phyloP scores from a whole-genome alignment of 768 basidiomycete species.

The Russula foetens region DNA sequence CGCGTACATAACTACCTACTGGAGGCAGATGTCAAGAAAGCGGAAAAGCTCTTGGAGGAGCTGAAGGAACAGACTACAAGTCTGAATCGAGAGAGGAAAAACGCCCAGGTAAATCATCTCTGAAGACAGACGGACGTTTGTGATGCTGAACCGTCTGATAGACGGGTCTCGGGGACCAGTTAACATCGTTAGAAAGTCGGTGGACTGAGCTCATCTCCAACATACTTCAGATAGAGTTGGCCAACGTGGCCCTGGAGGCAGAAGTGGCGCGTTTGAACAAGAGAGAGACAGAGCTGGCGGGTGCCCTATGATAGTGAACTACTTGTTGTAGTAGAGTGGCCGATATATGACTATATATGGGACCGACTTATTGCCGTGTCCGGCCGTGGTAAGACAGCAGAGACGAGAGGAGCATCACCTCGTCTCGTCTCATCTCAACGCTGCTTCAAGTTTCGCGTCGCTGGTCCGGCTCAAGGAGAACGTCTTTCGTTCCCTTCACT shows the following conservation, averaged over 20 bases:
- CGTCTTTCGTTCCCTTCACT: neutral
- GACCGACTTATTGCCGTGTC: neutral
- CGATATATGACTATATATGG: conserved; percentile 7
- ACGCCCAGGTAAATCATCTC: conserved; percentile 52
- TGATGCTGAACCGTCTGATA: conserved; percentile 26
- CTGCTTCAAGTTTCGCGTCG: conserved; percentile 6
- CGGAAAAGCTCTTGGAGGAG: conserved; percentile 68
- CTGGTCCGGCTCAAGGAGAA: neutral
- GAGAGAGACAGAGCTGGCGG: conserved; percentile 54
- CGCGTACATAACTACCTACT: conserved; percentile 84
- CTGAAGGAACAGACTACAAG: conserved; percentile 72
- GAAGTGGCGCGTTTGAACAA: conserved; percentile 59
- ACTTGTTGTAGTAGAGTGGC: neutral
- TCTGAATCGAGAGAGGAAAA: conserved; percentile 85
- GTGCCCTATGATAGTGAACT: conserved; percentile 19
- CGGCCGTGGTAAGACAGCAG: conserved; percentile 6
- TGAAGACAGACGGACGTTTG: neutral
- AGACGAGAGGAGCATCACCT: neutral
- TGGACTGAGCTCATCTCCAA: conserved; percentile 92
- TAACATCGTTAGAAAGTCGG: conserved; percentile 73
- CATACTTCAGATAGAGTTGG: conserved; percentile 93
- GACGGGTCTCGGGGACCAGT: conserved; percentile 71
- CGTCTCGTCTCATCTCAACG: neutral
- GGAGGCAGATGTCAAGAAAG: conserved; percentile 64
- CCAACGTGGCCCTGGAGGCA: conserved; percentile 78